Base-by-base conservation (phyloP, 768 basidiomycete genomes). In the Peribolospora kevripleyi region DNA sequence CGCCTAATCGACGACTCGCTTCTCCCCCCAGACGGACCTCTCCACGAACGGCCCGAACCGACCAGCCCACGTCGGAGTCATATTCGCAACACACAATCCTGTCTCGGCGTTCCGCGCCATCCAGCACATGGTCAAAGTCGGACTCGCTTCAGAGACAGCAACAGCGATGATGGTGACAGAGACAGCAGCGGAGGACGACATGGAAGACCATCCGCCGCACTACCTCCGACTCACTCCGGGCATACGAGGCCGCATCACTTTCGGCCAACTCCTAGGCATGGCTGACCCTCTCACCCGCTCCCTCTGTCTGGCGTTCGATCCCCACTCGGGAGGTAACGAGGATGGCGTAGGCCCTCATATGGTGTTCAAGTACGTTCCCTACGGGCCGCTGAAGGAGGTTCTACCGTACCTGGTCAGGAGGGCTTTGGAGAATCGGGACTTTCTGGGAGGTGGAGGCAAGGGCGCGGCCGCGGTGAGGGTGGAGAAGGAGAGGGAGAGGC, bases 221-320 rank as follows among this genome's bases (percentile, higher is more conserved):
- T 25, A 55, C 4, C 48, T 65, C 41, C 53, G 51, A 11, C 60
- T 65, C 9, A 60, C 61, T 46, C 52, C 56, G 25, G 51, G 61
- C 40, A 48, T 62, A 41, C 50, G 61, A 11, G 61, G 60, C 37
- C 57, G 64, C 0, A 54, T 65, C 40, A 55, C 60, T 8, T 61
- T 63, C 46, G 62, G 61, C 4, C 64, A 65, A 55, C 56, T 65
- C 5, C 60, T 61, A 62, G 61, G 61, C 50, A 62, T 62, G 61
- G 55, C 59, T 3, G 60, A 62, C 54, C 38, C 39, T 61, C 36
- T 52, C 52, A 3, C 56, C 58, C 5, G 49, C 54, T 10, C 55
- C 4, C 11, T 49, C 3, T 47, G 50, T 5, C 4, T 47, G 9
- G 10, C 37, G 0, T 11, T 50, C 8, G 56, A 55, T 39, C 43